Conservation (phyloP, 768 basidiomycete genomes). For the Lepiota brunneoincarnata region DNA sequence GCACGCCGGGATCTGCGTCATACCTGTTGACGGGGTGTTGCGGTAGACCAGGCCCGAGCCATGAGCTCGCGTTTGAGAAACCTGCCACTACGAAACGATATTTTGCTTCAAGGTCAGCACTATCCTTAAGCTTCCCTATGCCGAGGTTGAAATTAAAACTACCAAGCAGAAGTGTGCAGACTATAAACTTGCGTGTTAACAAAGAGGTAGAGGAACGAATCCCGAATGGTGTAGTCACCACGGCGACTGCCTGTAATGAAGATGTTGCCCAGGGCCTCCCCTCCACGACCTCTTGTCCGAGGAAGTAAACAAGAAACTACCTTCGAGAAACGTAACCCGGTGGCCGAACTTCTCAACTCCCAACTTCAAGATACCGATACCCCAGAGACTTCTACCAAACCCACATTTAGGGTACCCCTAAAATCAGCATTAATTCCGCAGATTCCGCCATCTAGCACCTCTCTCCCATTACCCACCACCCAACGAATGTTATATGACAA, state of each 20-base stretch:
- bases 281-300: neutral
- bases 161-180: neutral
- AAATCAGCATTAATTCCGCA: conserved; percentile 6
- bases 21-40: neutral
- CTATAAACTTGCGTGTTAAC: neutral
- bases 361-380: neutral
- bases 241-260: neutral
- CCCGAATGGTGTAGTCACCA: neutral
- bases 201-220: neutral
- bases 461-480: conserved; percentile 1
- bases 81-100: neutral
- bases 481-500: conserved; percentile 2
- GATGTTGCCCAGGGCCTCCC: neutral
- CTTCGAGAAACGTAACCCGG: neutral
- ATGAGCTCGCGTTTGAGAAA: neutral
- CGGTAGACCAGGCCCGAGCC: conserved; percentile 1
- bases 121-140: neutral
- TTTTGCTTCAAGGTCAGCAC: conserved; percentile 4
- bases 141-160: neutral
- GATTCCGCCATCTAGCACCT: neutral
- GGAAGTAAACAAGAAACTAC: neutral
- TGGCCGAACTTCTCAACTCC: neutral
- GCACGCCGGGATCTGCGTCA: neutral
- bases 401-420: neutral
- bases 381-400: neutral